Percentiles rank a stretch among this genome's conserved stretches.
Conservation (phyloP, 2,329 filamentous ascomycete species). For the Bretziella fagacearum region DNA sequence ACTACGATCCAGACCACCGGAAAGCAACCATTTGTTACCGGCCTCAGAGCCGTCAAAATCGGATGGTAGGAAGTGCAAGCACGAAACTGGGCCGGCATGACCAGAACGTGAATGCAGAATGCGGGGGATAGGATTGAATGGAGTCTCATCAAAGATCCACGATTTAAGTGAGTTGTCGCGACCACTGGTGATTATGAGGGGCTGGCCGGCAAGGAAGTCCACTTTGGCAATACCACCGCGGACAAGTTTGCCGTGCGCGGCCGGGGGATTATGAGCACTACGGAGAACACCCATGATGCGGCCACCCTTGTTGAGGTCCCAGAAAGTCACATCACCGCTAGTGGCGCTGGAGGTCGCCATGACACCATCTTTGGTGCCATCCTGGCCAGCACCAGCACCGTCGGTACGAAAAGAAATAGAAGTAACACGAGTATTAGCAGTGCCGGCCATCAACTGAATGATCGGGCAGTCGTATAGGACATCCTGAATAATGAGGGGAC, state of each 20-base stretch:
- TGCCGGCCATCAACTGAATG: constrained; percentile 50
- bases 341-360: constrained; percentile 76
- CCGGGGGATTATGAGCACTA: constrained; percentile 70
- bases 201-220: constrained; percentile 78
- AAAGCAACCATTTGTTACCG: constrained; percentile 85
- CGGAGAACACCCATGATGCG: constrained; percentile 73
- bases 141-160: constrained; percentile 89
- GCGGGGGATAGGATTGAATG: constrained; percentile 73
- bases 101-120: constrained; percentile 75
- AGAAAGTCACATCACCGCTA: constrained; percentile 82
- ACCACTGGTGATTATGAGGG: constrained; percentile 77
- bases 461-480: constrained; percentile 60
- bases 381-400: constrained; percentile 69
- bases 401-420: constrained; percentile 86
- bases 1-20: constrained; percentile 74
- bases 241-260: constrained; percentile 34
- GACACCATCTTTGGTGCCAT: constrained; percentile 70
- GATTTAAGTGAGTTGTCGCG: constrained; percentile 86
- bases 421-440: constrained; percentile 49
- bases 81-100: constrained; percentile 72
- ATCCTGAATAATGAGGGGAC: constrained; percentile 65
- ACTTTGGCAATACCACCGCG: constrained; percentile 69
- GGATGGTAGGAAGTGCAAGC: constrained; percentile 68
- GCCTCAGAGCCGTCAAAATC: constrained; percentile 80
- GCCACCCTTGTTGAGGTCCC: constrained; percentile 84